Percentiles rank a stretch among this genome's conserved stretches.
These are phyloP conservation scores for Rubroboletus satanas DNA, from an alignment of 768 basidiomycete species.

Conservation along the genomic window DNA sequence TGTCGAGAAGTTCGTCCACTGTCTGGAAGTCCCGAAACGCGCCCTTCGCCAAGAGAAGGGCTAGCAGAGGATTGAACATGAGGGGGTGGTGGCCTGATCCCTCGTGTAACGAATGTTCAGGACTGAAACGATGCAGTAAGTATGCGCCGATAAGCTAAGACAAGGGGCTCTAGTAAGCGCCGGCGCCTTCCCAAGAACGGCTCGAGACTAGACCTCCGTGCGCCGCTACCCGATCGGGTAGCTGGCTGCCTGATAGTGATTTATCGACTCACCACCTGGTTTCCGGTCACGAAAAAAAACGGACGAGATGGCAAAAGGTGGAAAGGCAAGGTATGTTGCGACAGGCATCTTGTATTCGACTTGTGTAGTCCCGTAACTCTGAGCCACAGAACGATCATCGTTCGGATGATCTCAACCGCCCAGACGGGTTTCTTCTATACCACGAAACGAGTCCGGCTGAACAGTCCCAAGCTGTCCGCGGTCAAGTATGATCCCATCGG, in stretches of 20 bases:
- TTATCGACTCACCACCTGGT: neutral
- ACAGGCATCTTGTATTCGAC: neutral
- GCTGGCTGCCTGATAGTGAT: slow-evolving; percentile 3
- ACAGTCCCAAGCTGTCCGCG: slow-evolving; percentile 77
- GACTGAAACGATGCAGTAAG: too few species aligned
- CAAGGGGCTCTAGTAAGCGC: too few species aligned
- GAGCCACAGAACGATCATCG: slow-evolving; percentile 65
- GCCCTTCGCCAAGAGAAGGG: too few species aligned
- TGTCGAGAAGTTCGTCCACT: too few species aligned
- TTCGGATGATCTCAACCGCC: slow-evolving; percentile 86
- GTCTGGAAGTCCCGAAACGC: too few species aligned
- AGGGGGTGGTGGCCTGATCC: too few species aligned
- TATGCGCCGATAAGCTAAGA: too few species aligned
- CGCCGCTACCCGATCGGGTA: too few species aligned
- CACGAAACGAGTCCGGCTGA: slow-evolving; percentile 61
- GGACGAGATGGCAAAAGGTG: slow-evolving; percentile 51
- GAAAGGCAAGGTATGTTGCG: slow-evolving; percentile 51
- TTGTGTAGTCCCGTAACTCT: neutral
- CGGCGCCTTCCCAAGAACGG: too few species aligned
- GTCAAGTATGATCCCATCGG: slow-evolving; percentile 90
- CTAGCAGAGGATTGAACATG: too few species aligned
- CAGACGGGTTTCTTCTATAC: slow-evolving; percentile 93
- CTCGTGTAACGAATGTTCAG: too few species aligned
- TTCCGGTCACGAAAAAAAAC: neutral
- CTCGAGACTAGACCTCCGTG: too few species aligned